Percentiles rank a stretch among this genome's conserved stretches.
These are phyloP conservation scores for Fistulifera solaris DNA, from an alignment of 108 stramenopile species.

Conservation along the genomic window DNA sequence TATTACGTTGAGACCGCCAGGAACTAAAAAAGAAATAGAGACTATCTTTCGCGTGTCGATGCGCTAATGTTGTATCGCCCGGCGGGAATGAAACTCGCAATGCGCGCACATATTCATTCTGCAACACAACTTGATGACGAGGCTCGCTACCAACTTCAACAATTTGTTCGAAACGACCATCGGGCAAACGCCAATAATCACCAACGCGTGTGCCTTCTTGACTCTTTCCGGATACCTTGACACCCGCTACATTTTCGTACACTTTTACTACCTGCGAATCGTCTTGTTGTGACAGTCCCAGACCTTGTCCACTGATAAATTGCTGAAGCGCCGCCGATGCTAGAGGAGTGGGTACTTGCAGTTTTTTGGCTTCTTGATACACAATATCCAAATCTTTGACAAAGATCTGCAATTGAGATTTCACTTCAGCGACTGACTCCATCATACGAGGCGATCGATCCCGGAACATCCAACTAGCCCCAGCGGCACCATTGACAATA, in stretches of 20 bases:
- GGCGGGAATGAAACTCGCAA: conserved; percentile 44
- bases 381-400: conserved; percentile 82
- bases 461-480: conserved; percentile 66
- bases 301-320: conserved; percentile 42
- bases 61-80: conserved; percentile 43
- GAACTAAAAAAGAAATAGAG: conserved; percentile 54
- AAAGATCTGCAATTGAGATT: conserved; percentile 50
- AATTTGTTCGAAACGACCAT: conserved; percentile 43
- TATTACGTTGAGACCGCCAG: conserved; percentile 41
- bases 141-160: conserved; percentile 50
- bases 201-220: conserved; percentile 35
- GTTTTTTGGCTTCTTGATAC: conserved; percentile 42
- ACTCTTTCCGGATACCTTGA: conserved; percentile 25
- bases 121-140: conserved; percentile 32
- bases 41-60: conserved; percentile 58
- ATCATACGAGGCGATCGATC: conserved; percentile 71
- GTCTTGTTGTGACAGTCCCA: conserved; percentile 53
- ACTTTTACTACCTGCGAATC: conserved; percentile 71
- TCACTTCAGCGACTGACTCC: conserved; percentile 24
- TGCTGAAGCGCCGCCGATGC: conserved; percentile 61
- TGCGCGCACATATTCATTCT: conserved; percentile 53
- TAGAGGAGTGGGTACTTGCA: conserved; percentile 47
- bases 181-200: conserved; percentile 35
- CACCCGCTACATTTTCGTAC: conserved; percentile 54
- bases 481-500: conserved; percentile 68